Conservation (phyloP, 2,329 filamentous ascomycete species). For the Diplodia corticola region DNA sequence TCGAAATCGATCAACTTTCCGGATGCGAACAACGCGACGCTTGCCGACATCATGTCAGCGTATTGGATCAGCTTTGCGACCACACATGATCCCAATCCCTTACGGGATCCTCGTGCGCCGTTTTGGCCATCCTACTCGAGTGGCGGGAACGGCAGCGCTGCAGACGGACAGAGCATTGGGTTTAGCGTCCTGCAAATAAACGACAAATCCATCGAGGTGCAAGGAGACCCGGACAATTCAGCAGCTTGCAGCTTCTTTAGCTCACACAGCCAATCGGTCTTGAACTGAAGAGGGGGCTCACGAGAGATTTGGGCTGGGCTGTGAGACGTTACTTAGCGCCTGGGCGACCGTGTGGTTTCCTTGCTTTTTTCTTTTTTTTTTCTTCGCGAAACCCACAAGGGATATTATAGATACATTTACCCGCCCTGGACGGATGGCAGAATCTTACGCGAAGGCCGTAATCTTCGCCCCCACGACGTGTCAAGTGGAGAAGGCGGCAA, state of each 20-base stretch:
- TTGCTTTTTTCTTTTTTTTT: not conserved
- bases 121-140: constrained; percentile 33
- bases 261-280: not conserved
- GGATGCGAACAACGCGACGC: constrained; percentile 31
- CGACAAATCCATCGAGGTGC: not conserved
- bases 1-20: constrained; percentile 4
- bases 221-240: constrained; percentile 1
- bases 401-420: not conserved
- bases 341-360: not conserved
- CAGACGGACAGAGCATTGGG: constrained; percentile 38
- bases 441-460: not conserved
- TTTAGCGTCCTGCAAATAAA: constrained; percentile 33
- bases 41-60: constrained; percentile 37
- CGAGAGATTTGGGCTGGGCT: not conserved
- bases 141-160: constrained; percentile 26
- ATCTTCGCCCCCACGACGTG: not conserved
- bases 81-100: constrained; percentile 37
- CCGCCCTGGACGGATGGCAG: not conserved
- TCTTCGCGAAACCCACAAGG: not conserved
- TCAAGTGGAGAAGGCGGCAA: not conserved
- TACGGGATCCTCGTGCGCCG: constrained; percentile 30
- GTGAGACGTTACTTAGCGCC: not conserved
- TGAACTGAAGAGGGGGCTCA: not conserved
- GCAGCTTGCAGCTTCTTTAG: constrained; percentile 4
- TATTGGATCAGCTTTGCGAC: constrained; percentile 39